Percentiles rank a stretch among this genome's conserved stretches.
Conservation (phyloP, 2,329 filamentous ascomycete genomes). For the Colletotrichum falcatum region DNA sequence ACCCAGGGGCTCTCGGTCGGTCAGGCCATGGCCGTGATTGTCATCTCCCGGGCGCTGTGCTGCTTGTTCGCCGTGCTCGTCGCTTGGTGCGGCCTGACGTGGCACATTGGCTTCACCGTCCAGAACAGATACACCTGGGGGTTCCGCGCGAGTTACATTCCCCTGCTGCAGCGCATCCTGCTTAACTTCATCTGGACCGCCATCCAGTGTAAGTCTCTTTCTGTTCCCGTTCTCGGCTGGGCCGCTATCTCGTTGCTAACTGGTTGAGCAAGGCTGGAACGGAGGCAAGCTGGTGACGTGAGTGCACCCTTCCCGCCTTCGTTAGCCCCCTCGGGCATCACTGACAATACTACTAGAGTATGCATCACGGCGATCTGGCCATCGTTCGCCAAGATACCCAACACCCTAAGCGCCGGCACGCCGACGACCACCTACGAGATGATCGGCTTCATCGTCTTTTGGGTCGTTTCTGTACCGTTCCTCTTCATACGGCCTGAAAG, state of each 20-base stretch:
- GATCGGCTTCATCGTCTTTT: conserved; percentile 64
- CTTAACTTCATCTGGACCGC: conserved; percentile 60
- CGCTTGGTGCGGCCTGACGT: conserved; percentile 60
- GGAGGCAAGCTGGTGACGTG: conserved; percentile 14
- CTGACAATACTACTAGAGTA: conserved; percentile 41
- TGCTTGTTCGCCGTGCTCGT: conserved; percentile 57
- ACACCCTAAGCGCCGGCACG: conserved; percentile 54
- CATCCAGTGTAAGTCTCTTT: conserved; percentile 3
- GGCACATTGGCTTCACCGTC: conserved; percentile 64
- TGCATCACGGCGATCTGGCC: conserved; percentile 60
- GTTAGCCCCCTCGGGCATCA: not conserved
- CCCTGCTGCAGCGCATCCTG: conserved; percentile 58
- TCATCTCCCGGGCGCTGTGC: conserved; percentile 57
- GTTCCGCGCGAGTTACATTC: conserved; percentile 60
- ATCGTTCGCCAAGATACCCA: conserved; percentile 56
- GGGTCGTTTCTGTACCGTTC: conserved; percentile 62
- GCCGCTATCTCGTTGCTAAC: not conserved
- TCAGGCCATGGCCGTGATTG: conserved; percentile 61
- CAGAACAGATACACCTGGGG: conserved; percentile 64
- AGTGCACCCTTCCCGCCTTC: not conserved
- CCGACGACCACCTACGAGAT: conserved; percentile 56
- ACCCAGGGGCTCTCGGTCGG: conserved; percentile 60
- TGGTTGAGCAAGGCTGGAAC: not conserved
- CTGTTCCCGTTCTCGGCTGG: rapidly evolving
- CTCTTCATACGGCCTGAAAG: conserved; percentile 59